Base-by-base conservation (phyloP, 2,329 filamentous ascomycete species). In the Cladobotryum mycophilum region DNA sequence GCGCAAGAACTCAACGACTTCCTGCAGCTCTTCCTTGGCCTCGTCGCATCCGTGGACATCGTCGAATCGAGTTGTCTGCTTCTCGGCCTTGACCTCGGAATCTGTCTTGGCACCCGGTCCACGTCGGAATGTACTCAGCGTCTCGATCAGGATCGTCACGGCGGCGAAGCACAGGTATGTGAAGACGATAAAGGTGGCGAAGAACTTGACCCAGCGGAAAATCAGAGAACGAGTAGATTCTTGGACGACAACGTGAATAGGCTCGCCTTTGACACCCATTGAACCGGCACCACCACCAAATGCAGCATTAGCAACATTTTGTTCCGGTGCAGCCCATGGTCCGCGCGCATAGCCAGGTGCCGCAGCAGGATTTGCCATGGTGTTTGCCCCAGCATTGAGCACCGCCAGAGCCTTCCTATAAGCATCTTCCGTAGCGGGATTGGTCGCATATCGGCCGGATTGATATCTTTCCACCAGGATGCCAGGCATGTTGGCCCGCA, bases 31-130 rank as follows among this genome's bases (percentile, higher is more conserved):
- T 62, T 99, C 95, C 73, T 97, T 99, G 56, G 93, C 93, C 70
- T 99, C 95, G 57, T 97, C 91, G 59, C 92, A 97, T 47, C 93
- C 93, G 65, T 99, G 93, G 6, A 99, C 93, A 66, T 99, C 93
- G 52, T 79, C 80, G 72, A 99, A 99, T 43, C 88, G 84, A 17
- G 90, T 90, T 52, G 81, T 96, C 67, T 99, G 93, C 60, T 91
- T 85, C 68, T 97, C 89, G 7, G 93, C 86, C 67, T 95, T 92
- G 54, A 91, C 90, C 70, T 99, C 90, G 54, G 87, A 88, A 59
- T 84, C 84, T 51, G 85, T 81, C 64, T 78, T 80, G 47, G 83
- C 84, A 12, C 85, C 82, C 9, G 90, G 84, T 9, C 61, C 63
- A 54, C 89, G 91, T 69, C 89, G 90, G 59, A 95, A 73, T 9